These are phyloP conservation scores for Jaapia argillacea DNA, from an alignment of 768 basidiomycete genomes.

Conservation along the genomic window DNA sequence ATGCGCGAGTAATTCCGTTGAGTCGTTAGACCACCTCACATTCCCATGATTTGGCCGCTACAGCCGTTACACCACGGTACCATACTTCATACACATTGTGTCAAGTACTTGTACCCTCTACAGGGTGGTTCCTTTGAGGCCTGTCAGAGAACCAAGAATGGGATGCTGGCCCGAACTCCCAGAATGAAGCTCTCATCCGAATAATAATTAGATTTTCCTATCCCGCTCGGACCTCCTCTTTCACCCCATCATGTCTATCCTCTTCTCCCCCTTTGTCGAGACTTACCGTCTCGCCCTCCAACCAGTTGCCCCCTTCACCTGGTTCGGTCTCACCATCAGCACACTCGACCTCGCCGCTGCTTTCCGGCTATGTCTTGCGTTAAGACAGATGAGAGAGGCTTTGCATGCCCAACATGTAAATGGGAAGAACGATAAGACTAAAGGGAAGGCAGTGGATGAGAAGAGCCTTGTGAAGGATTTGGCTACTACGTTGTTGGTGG, in stretches of 20 bases:
- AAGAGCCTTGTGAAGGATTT: conserved; percentile 50
- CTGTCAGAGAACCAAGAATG: no score
- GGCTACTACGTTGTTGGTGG: conserved; percentile 50
- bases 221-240: no score
- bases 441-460: conserved; percentile 26
- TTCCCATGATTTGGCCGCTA: conserved; percentile 76
- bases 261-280: conserved; percentile 32
- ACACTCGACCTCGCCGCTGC: conserved; percentile 61
- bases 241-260: conserved; percentile 20
- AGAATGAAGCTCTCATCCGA: no score
- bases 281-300: conserved; percentile 42
- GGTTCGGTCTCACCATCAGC: conserved; percentile 50
- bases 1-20: conserved; percentile 54
- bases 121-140: no score
- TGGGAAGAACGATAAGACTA: conserved; percentile 11
- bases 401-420: conserved; percentile 33
- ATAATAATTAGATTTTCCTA: no score
- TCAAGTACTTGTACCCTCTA: no score
- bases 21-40: conserved; percentile 49
- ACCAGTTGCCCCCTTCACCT: conserved; percentile 57
- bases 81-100: no score
- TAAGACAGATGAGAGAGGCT: conserved; percentile 57
- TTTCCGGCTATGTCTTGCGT: conserved; percentile 55
- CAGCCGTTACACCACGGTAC: conserved; percentile 58
- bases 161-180: no score